phyloP scores from a whole-genome alignment of 192 early-diverging fungal genomes.

The Backusella circina region DNA sequence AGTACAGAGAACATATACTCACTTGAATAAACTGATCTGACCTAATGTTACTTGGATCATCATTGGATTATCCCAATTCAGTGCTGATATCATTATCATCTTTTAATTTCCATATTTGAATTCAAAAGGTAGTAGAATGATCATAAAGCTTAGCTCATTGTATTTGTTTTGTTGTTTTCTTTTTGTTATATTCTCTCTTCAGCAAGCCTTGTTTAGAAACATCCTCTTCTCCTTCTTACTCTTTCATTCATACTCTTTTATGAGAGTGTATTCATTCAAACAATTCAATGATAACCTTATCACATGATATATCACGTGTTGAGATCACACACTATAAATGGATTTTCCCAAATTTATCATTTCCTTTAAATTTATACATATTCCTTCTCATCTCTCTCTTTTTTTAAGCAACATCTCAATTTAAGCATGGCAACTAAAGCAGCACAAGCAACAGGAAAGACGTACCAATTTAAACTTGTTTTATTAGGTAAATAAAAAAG shows the following conservation, averaged over 20 bases:
- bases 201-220: no score
- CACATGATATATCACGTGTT: not conserved
- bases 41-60: not conserved
- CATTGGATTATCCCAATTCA: not conserved
- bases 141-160: not conserved
- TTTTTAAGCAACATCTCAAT: not conserved
- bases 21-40: no score
- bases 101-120: not conserved
- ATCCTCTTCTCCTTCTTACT: no score
- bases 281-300: no score
- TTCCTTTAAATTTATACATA: not conserved
- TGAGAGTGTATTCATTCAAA: no score
- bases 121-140: not conserved
- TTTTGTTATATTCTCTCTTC: no score
- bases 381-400: not conserved
- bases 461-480: constrained; percentile 91
- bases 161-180: not conserved
- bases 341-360: not conserved
- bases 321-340: not conserved
- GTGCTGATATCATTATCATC: not conserved
- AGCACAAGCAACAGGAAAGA: constrained; percentile 43
- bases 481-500: constrained; percentile 64
- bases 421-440: constrained; percentile 5
- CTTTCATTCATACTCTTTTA: no score
- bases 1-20: no score